These are phyloP conservation scores for Collybia mongolica DNA, from an alignment of 768 basidiomycete genomes.

Conservation along the genomic window DNA sequence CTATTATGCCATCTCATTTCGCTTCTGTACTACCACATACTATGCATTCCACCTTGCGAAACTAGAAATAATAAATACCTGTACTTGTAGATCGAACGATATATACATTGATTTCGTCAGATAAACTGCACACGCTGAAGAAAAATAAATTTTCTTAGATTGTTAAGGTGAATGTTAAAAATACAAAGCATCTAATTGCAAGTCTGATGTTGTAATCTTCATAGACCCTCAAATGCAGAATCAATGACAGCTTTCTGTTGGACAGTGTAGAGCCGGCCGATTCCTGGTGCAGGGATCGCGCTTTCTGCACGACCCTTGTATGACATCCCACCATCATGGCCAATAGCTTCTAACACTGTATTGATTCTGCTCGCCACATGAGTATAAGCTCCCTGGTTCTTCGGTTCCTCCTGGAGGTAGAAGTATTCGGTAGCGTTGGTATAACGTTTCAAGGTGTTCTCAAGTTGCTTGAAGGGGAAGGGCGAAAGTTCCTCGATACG, in stretches of 20 bases:
- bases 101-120: no score
- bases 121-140: no score
- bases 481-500: conserved; percentile 87
- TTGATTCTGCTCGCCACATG: conserved; percentile 63
- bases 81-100: no score
- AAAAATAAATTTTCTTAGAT: no score
- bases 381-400: conserved; percentile 80
- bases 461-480: conserved; percentile 72
- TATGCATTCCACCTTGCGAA: no score
- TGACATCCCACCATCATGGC: conserved; percentile 28
- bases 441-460: conserved; percentile 46
- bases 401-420: conserved; percentile 89
- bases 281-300: conserved; percentile 76
- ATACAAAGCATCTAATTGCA: no score
- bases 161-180: no score
- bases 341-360: conserved; percentile 43
- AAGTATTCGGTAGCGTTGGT: conserved; percentile 35
- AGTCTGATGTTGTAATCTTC: background rate
- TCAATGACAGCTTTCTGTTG: conserved; percentile 67
- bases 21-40: no score
- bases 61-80: no score
- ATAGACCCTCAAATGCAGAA: conserved; percentile 52
- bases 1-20: no score
- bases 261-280: conserved; percentile 61
- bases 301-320: conserved; percentile 73